phyloP scores from a whole-genome alignment of 2,329 filamentous ascomycete genomes.

The Pseudogymnoascus sp. region DNA sequence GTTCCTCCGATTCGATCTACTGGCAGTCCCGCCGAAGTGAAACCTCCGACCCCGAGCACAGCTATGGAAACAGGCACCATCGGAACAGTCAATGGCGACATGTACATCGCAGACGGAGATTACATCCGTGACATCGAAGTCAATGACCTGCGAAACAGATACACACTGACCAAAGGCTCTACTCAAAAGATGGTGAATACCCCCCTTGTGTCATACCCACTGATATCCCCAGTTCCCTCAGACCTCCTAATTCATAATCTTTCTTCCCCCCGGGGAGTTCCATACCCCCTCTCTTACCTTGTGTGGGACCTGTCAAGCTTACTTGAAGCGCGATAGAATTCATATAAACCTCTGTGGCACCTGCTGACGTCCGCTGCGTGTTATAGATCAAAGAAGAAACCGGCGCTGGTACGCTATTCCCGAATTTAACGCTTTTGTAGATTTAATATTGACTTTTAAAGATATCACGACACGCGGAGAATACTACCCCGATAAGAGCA shows the following conservation, averaged over 20 bases:
- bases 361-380: conserved; percentile 88
- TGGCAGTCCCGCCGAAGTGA: conserved; percentile 23
- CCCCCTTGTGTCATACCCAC: conserved; percentile 57
- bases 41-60: conserved; percentile 12
- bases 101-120: conserved; percentile 93
- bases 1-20: conserved; percentile 70
- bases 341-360: conserved; percentile 66
- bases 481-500: conserved; percentile 95
- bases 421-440: conserved; percentile 34
- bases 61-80: conserved; percentile 30
- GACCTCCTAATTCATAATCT: conserved; percentile 31
- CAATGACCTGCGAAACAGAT: conserved; percentile 94
- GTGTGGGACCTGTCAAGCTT: conserved; percentile 61
- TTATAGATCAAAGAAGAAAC: conserved; percentile 99
- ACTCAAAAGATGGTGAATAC: conserved; percentile 99
- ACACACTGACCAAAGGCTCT: conserved; percentile 91
- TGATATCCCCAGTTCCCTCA: conserved; percentile 45
- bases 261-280: conserved; percentile 21
- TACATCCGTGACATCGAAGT: conserved; percentile 99
- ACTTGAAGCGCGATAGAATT: conserved; percentile 61
- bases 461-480: conserved; percentile 97
- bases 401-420: conserved; percentile 90
- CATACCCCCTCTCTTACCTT: conserved; percentile 25
- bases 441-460: conserved; percentile 58
- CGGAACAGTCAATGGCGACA: conserved; percentile 64